Base-by-base conservation (phyloP, 2,329 filamentous ascomycete species). In the Colletotrichum euphorbiae region DNA sequence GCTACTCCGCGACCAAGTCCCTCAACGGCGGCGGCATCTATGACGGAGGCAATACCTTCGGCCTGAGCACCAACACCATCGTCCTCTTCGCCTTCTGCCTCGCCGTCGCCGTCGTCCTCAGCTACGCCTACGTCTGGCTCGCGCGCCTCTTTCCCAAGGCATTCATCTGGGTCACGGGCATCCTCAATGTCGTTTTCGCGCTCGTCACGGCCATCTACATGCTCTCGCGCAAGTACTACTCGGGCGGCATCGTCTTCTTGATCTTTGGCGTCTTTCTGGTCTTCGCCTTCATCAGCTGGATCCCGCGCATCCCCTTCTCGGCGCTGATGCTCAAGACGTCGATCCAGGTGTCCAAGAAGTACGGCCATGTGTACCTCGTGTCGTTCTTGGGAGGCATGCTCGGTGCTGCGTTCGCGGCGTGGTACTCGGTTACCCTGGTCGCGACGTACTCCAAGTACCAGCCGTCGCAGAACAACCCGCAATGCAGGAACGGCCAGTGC, bases 91-190 rank as follows among this genome's bases (percentile, higher is more conserved):
- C 88, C 38, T 94, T 97, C 76, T 88, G 92, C 7, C 84, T 98
- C 7, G 87, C 82, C 15, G 84, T 94, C 43, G 92, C 93, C 5
- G 84, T 94, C 21, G 85, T 93, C 1, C 82, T 97, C 46, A 94
- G 92, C 40, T 92, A 89, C 75, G 84, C 81, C 21, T 98, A 98
- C 77, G 89, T 98, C 73, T 88, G 89, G 79, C 78, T 90, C 2
- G 92, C 93, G 6, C 89, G 93, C 62, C 81, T 87, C 52, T 95
- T 95, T 72, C 94, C 94, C 3, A 97, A 96, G 80, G 88, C 93
- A 75, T 94, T 97, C 73, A 97, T 98, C 76, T 98, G 93, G 93
- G 87, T 94, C 43, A 97, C 94, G 0, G 93, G 93, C 12, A 95
- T 97, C 58, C 83, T 97, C 64, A 97, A 98, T 78, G 91, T 97